Percentiles rank a stretch among this genome's conserved stretches.
phyloP scores from a whole-genome alignment of 345 rosid genomes.

The Zanthoxylum bungeanum region DNA sequence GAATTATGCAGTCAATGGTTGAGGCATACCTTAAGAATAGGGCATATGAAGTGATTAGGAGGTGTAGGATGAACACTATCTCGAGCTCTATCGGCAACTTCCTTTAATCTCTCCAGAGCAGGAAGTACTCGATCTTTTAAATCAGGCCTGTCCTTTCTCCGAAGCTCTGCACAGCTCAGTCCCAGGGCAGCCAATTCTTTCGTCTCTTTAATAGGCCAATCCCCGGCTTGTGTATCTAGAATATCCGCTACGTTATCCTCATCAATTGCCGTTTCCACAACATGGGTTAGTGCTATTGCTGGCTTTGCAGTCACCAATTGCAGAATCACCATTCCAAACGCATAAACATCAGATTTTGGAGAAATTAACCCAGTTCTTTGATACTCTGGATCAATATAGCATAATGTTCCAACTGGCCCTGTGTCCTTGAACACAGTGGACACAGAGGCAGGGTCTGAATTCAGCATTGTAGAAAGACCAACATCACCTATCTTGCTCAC shows the following conservation, averaged over 20 bases:
- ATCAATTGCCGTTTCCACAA: conserved; percentile 59
- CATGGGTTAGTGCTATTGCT: conserved; percentile 62
- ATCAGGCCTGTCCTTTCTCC: conserved; percentile 71
- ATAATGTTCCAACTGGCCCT: conserved; percentile 72
- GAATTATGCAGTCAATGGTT: neutral
- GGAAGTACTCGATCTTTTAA: conserved; percentile 64
- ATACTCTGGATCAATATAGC: conserved; percentile 92
- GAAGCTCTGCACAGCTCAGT: conserved; percentile 71
- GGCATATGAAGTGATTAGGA: conserved; percentile 76
- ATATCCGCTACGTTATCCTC: conserved; percentile 38
- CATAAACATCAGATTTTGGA: conserved; percentile 75
- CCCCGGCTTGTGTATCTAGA: conserved; percentile 68
- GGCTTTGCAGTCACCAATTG: conserved; percentile 80
- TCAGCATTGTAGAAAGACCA: conserved; percentile 69
- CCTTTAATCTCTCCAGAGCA: conserved; percentile 52
- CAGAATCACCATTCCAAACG: conserved; percentile 75
- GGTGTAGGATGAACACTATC: conserved; percentile 16
- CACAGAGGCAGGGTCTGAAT: conserved; percentile 27
- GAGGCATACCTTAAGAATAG: conserved; percentile 60
- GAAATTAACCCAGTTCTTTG: conserved; percentile 78
- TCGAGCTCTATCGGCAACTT: conserved; percentile 44
- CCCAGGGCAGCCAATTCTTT: conserved; percentile 64
- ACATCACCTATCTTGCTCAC: conserved; percentile 95
- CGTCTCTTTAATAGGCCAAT: conserved; percentile 77
- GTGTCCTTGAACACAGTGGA: conserved; percentile 48